Evolutionary conservation across 2,329 filamentous ascomycete species (phyloP).

Genomic region (Trematosphaeria pertusa): DNA sequence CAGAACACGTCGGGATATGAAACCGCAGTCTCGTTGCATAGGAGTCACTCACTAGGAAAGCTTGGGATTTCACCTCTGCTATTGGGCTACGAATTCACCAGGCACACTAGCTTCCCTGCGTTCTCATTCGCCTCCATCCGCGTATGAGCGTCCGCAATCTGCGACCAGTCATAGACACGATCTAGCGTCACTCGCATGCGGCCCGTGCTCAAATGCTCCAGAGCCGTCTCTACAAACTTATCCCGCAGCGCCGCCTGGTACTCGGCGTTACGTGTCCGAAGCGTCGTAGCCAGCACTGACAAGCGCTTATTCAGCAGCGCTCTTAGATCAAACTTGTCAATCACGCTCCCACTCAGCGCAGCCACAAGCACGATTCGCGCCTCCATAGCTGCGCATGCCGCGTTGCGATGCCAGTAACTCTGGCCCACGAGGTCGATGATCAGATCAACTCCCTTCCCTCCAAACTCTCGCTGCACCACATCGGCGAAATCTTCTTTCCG

Average conservation of each 20-base stretch:
- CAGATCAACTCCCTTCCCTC: slow-evolving; percentile 30
- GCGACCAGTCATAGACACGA: neutral
- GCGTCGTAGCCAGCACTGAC: slow-evolving; percentile 12
- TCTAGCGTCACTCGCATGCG: neutral
- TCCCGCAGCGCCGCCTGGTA: slow-evolving; percentile 12
- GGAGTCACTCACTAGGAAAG: too few species aligned
- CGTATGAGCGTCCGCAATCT: neutral
- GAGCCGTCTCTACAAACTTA: slow-evolving; percentile 6
- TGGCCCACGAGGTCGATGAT: slow-evolving; percentile 22
- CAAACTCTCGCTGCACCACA: slow-evolving; percentile 20
- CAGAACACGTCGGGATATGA: too few species aligned
- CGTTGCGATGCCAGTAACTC: slow-evolving; percentile 17
- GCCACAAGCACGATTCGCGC: slow-evolving; percentile 12
- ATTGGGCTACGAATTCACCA: too few species aligned
- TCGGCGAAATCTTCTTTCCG: slow-evolving; percentile 18
- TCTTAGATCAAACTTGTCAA: slow-evolving; percentile 12
- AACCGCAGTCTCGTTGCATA: too few species aligned
- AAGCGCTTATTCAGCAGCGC: slow-evolving; percentile 15
- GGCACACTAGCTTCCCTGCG: neutral
- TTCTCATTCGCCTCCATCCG: slow-evolving; percentile 3
- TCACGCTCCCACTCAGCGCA: slow-evolving; percentile 14
- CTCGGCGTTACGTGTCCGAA: slow-evolving; percentile 9
- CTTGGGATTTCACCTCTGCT: too few species aligned
- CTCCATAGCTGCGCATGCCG: slow-evolving; percentile 9
- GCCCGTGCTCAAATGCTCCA: slow-evolving; percentile 1